A percentile compares a stretch with the other conserved stretches of the same genome.
These are phyloP conservation scores for Sporopachydermia quercuum DNA, from an alignment of 805 yeast species.

Conservation along the genomic window DNA sequence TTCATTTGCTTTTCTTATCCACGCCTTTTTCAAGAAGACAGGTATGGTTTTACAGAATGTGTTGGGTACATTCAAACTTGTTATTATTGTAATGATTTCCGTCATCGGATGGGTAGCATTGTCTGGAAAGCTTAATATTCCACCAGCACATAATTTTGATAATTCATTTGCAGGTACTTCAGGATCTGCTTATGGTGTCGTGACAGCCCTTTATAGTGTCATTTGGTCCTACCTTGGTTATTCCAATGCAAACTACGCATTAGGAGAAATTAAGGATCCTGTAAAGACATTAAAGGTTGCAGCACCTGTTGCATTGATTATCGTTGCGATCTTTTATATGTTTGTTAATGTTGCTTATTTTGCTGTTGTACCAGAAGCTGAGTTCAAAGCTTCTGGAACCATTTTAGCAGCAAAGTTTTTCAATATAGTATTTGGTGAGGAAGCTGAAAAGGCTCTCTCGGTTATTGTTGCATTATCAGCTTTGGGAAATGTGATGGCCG, in stretches of 20 bases:
- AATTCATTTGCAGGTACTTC: slow-evolving; percentile 41
- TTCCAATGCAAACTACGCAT: slow-evolving; percentile 70
- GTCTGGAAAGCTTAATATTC: slow-evolving; percentile 39
- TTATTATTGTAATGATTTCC: slow-evolving; percentile 52
- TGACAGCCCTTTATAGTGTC: slow-evolving; percentile 64
- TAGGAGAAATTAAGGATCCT: slow-evolving; percentile 68
- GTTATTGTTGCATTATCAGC: slow-evolving; percentile 74
- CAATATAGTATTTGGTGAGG: slow-evolving; percentile 51
- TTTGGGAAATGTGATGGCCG: slow-evolving; percentile 69
- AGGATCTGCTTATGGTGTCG: slow-evolving; percentile 38
- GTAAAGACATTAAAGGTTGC: slow-evolving; percentile 52
- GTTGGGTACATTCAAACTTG: slow-evolving; percentile 59
- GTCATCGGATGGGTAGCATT: slow-evolving; percentile 76
- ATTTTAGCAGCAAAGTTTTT: slow-evolving; percentile 68
- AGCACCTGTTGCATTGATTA: slow-evolving; percentile 57
- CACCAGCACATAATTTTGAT: slow-evolving; percentile 43
- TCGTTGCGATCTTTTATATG: slow-evolving; percentile 51
- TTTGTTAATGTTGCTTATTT: slow-evolving; percentile 66
- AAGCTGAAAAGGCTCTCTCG: slow-evolving; percentile 58
- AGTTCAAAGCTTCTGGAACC: slow-evolving; percentile 41
- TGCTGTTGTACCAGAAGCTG: slow-evolving; percentile 27
- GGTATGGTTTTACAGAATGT: slow-evolving; percentile 54
- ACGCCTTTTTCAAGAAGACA: slow-evolving; percentile 42
- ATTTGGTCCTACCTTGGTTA: slow-evolving; percentile 80
- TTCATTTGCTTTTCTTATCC: slow-evolving; percentile 51